Conservation (phyloP, 2,329 filamentous ascomycete species). For the Pyricularia pennisetigena region DNA sequence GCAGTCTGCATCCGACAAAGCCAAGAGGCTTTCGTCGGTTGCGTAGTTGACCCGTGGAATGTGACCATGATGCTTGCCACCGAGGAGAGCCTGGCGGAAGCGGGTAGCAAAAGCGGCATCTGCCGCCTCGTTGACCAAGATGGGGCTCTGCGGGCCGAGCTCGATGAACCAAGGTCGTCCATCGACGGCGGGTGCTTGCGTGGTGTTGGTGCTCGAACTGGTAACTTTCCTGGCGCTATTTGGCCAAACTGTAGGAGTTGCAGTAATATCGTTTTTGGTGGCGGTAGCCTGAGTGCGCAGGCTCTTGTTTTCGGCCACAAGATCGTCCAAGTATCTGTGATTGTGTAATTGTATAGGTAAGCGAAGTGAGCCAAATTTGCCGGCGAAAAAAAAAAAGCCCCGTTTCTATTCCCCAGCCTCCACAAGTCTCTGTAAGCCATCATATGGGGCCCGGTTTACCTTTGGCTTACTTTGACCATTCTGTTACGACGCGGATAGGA, state of each 20-base stretch:
- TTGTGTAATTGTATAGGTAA: neutral
- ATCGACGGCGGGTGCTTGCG: neutral
- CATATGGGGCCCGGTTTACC: neutral
- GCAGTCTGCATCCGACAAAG: constrained; percentile 2
- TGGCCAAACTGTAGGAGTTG: neutral
- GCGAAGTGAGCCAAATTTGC: neutral
- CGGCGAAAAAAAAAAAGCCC: neutral
- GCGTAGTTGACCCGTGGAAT: constrained; percentile 4
- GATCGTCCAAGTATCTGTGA: constrained; percentile 4
- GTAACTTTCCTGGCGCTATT: neutral
- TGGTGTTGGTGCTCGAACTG: neutral
- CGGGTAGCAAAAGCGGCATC: constrained; percentile 4
- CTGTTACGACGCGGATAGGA: constrained; percentile 5
- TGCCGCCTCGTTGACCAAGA: constrained; percentile 2
- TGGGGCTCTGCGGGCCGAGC: neutral
- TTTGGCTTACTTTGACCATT: constrained; percentile 5
- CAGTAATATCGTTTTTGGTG: neutral
- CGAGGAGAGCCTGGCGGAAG: constrained; percentile 3
- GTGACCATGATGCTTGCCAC: neutral
- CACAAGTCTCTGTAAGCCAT: neutral
- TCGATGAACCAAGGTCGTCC: constrained; percentile 5
- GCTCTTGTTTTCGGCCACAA: constrained; percentile 3
- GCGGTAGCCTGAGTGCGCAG: neutral
- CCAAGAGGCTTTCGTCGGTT: constrained; percentile 1
- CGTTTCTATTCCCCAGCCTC: too few relatives aligned